Evolutionary conservation across 106 monocot species (phyloP).

Genomic region (Dioscorea zingiberensis): DNA sequence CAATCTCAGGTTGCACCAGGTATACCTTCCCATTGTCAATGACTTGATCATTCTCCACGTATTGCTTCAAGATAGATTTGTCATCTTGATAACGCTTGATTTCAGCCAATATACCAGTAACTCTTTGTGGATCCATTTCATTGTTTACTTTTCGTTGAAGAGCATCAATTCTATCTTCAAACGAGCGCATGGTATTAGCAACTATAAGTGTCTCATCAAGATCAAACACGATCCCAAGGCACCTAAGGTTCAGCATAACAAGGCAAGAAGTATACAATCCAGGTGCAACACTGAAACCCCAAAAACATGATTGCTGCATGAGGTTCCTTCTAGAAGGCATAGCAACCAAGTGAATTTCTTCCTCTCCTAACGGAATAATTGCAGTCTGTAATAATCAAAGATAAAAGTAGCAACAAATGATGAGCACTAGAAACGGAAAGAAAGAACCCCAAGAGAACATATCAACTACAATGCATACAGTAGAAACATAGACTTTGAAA

Average conservation of each 20-base stretch:
- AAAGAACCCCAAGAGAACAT: no score
- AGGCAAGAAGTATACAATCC: conserved; percentile 80
- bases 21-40: conserved; percentile 78
- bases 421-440: no score
- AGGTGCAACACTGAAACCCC: conserved; percentile 60
- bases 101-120: conserved; percentile 72
- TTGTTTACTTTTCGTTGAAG: conserved; percentile 72
- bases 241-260: conserved; percentile 81
- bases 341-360: conserved; percentile 92
- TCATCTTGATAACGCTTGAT: conserved; percentile 97
- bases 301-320: conserved; percentile 59
- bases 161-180: conserved; percentile 87
- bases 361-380: conserved; percentile 65
- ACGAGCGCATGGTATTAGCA: conserved; percentile 92
- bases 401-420: not conserved
- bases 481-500: no score
- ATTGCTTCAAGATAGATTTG: conserved; percentile 88
- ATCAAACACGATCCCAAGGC: conserved; percentile 98
- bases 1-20: conserved; percentile 74
- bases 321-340: conserved; percentile 66
- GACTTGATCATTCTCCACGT: conserved; percentile 84
- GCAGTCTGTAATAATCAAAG: conserved; percentile 66
- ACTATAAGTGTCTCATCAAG: conserved; percentile 97
- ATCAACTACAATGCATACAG: no score
- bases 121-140: conserved; percentile 78